Conservation (phyloP, 148 eudicot genomes). For the Rhododendron ferrugineum region DNA sequence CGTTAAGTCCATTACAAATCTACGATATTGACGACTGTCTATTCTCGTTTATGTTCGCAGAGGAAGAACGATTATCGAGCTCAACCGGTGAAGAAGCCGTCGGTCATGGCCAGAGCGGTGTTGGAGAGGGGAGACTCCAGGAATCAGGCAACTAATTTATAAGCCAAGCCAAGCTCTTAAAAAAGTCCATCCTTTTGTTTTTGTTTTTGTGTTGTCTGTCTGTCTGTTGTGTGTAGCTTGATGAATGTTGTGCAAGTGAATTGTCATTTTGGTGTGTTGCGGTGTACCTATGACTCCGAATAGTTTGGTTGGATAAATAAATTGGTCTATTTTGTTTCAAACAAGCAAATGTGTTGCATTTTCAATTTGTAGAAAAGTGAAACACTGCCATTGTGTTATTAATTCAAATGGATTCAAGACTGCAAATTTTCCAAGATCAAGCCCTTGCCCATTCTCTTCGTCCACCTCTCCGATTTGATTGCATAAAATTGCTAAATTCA, state of each 20-base stretch:
- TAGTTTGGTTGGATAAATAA: background rate
- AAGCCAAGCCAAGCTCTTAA: background rate
- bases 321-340: no score
- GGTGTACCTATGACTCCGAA: background rate
- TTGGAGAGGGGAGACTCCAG: constrained; percentile 7
- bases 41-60: background rate
- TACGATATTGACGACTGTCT: background rate
- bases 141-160: background rate
- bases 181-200: background rate
- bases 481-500: no score
- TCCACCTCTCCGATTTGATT: no score
- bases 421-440: no score
- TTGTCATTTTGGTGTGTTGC: background rate
- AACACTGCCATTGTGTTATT: no score
- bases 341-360: no score
- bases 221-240: background rate
- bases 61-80: background rate
- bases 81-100: background rate
- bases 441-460: no score
- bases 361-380: no score
- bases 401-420: no score
- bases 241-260: background rate
- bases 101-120: background rate
- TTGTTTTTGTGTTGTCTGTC: background rate
- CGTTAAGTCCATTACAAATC: background rate